Percentiles rank a stretch among this genome's conserved stretches.
Conservation (phyloP, 768 basidiomycete genomes). For the Boletus tylopilopsis region DNA sequence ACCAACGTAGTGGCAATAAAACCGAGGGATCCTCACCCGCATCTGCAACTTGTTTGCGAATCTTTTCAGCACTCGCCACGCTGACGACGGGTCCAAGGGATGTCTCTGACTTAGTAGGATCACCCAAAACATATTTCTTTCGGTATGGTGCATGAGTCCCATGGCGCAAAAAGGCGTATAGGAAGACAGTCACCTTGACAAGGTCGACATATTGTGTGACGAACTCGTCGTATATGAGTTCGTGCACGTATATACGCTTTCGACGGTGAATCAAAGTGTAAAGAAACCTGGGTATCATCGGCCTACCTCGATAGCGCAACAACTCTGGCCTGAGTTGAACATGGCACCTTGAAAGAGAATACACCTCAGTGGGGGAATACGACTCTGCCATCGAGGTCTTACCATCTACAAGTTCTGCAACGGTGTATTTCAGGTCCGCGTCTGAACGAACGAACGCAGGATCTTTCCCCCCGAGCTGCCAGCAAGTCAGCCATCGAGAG, state of each 20-base stretch:
- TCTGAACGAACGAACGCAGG: slow-evolving; percentile 92
- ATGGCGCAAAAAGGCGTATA: neutral
- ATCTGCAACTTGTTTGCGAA: slow-evolving; percentile 82
- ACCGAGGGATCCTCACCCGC: slow-evolving; percentile 51
- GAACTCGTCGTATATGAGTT: slow-evolving; percentile 75
- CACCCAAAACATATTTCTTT: slow-evolving; percentile 80
- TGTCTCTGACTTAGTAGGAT: slow-evolving; percentile 70
- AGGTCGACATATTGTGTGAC: slow-evolving; percentile 68
- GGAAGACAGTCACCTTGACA: slow-evolving; percentile 51
- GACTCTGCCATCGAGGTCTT: slow-evolving; percentile 3
- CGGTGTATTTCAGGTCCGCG: slow-evolving; percentile 80
- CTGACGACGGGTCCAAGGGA: slow-evolving; percentile 94
- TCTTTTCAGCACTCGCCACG: slow-evolving; percentile 76
- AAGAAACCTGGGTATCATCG: neutral
- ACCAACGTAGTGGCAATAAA: neutral
- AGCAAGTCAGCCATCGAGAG: slow-evolving; percentile 3
- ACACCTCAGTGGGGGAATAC: neutral
- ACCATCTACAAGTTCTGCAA: slow-evolving; percentile 89
- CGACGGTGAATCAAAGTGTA: neutral
- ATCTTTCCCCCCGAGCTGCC: slow-evolving; percentile 92
- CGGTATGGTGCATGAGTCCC: neutral
- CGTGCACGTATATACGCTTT: slow-evolving; percentile 92
- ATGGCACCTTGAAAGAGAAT: slow-evolving; percentile 58
- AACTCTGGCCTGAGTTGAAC: slow-evolving; percentile 98
- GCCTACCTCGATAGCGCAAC: slow-evolving; percentile 84